phyloP scores from a whole-genome alignment of 2,329 filamentous ascomycete species.

The Trichophyton mentagrophytes region DNA sequence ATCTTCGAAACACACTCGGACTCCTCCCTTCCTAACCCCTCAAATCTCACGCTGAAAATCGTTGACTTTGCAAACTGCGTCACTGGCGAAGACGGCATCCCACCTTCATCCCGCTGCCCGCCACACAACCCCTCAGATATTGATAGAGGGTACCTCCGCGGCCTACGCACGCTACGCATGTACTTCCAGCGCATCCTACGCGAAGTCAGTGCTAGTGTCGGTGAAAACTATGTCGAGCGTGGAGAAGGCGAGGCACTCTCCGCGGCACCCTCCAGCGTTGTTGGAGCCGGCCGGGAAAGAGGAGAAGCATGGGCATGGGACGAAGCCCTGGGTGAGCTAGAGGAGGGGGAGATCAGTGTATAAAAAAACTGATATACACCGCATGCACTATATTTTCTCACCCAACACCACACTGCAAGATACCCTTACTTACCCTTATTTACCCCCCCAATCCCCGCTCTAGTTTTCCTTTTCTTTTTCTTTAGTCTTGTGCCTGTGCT shows the following conservation, averaged over 20 bases:
- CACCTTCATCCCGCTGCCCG: conserved; percentile 54
- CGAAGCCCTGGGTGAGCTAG: conserved; percentile 31
- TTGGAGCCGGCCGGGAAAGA: conserved; percentile 19
- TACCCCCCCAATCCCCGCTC: not conserved
- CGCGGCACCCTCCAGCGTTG: conserved; percentile 21
- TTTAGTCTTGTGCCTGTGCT: no score
- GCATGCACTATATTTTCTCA: not conserved
- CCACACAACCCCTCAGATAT: conserved; percentile 68
- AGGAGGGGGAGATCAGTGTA: conserved; percentile 33
- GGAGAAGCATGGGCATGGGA: conserved; percentile 28
- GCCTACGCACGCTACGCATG: conserved; percentile 60
- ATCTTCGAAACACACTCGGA: conserved; percentile 13
- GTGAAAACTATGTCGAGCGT: conserved; percentile 33
- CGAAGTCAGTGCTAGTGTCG: conserved; percentile 44
- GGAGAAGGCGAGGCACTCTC: conserved; percentile 32
- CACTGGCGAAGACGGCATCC: conserved; percentile 61
- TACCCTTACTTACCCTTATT: not conserved
- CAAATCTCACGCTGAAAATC: conserved; percentile 68
- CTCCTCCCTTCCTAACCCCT: conserved; percentile 20
- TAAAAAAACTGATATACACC: conserved; percentile 7
- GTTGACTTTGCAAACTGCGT: conserved; percentile 98
- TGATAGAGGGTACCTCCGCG: conserved; percentile 79
- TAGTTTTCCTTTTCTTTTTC: not conserved
- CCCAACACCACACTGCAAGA: not conserved
- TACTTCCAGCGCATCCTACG: conserved; percentile 83